These are phyloP conservation scores for Bisporella sp. DNA, from an alignment of 2,329 filamentous ascomycete genomes.

Conservation along the genomic window DNA sequence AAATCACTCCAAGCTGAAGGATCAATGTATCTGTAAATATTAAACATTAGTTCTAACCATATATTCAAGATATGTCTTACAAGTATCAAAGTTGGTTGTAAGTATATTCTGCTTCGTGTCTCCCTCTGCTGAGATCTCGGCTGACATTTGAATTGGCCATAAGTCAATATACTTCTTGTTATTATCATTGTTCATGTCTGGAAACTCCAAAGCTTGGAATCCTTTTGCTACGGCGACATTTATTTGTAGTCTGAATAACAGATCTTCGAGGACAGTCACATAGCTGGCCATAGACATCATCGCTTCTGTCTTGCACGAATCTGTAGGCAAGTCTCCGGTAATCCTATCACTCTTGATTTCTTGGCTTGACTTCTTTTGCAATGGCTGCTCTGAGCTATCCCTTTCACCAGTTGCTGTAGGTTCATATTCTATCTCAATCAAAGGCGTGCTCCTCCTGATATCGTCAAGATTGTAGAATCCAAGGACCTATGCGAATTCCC, in stretches of 20 bases:
- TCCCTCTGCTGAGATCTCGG: constrained; percentile 63
- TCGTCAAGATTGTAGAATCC: constrained; percentile 58
- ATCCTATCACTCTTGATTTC: constrained; percentile 50
- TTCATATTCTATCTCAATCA: constrained; percentile 48
- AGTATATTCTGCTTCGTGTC: constrained; percentile 58
- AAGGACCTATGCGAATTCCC: too few relatives aligned
- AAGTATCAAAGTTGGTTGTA: constrained; percentile 88
- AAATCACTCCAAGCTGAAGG: constrained; percentile 75
- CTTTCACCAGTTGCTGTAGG: constrained; percentile 29
- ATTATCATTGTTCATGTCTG: constrained; percentile 45
- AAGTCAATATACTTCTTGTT: constrained; percentile 77
- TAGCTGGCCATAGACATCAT: constrained; percentile 68
- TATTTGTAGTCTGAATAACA: constrained; percentile 69
- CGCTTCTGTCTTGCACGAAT: constrained; percentile 59
- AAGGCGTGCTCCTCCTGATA: constrained; percentile 51
- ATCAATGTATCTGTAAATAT: constrained; percentile 62
- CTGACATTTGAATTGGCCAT: constrained; percentile 93
- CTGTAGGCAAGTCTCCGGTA: constrained; percentile 58
- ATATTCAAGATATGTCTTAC: constrained; percentile 37
- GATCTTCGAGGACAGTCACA: constrained; percentile 75
- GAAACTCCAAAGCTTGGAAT: constrained; percentile 70
- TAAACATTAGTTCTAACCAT: constrained; percentile 8
- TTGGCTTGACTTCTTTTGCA: constrained; percentile 33
- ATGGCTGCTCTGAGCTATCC: neutral
- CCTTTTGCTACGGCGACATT: constrained; percentile 82